These are phyloP conservation scores for Pseudonitzschia delicatissima DNA, from an alignment of 108 stramenopile genomes.

Conservation along the genomic window DNA sequence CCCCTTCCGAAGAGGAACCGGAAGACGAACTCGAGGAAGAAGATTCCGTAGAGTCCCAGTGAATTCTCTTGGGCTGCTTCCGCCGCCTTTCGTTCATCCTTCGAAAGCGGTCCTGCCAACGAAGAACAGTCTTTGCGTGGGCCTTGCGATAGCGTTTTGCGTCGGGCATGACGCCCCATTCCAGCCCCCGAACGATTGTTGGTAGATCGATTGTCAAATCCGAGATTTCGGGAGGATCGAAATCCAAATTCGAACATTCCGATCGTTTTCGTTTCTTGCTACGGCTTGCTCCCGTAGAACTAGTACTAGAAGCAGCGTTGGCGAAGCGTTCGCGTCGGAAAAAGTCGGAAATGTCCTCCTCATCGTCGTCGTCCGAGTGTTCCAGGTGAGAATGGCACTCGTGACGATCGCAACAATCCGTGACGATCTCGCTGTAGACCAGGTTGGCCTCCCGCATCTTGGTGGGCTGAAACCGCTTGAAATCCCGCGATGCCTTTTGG, in stretches of 20 bases:
- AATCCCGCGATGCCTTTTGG: conserved; percentile 18
- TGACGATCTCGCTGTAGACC: conserved; percentile 13
- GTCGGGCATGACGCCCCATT: conserved; percentile 29
- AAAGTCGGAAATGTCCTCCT: conserved; percentile 9
- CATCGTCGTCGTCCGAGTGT: not conserved
- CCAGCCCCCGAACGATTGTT: conserved; percentile 21
- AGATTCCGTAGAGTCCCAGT: not conserved
- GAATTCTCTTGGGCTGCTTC: not conserved
- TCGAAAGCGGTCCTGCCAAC: conserved; percentile 12
- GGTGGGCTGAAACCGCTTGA: conserved; percentile 13
- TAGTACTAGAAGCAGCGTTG: not conserved
- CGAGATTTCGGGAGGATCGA: not conserved
- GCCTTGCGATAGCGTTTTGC: conserved; percentile 24
- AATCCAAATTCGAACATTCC: not conserved
- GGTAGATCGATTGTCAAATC: conserved; percentile 14
- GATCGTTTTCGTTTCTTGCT: conserved; percentile 3
- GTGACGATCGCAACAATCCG: not conserved
- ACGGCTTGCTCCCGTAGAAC: too few species aligned
- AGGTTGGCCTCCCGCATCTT: conserved; percentile 21
- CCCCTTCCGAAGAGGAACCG: not conserved
- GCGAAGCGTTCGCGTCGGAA: not conserved
- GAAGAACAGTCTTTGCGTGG: conserved; percentile 19
- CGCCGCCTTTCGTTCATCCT: conserved; percentile 35
- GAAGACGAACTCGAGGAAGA: not conserved
- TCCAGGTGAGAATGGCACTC: not conserved